These are phyloP conservation scores for Penicillium digitatum DNA, from an alignment of 2,329 filamentous ascomycete genomes.

Conservation along the genomic window DNA sequence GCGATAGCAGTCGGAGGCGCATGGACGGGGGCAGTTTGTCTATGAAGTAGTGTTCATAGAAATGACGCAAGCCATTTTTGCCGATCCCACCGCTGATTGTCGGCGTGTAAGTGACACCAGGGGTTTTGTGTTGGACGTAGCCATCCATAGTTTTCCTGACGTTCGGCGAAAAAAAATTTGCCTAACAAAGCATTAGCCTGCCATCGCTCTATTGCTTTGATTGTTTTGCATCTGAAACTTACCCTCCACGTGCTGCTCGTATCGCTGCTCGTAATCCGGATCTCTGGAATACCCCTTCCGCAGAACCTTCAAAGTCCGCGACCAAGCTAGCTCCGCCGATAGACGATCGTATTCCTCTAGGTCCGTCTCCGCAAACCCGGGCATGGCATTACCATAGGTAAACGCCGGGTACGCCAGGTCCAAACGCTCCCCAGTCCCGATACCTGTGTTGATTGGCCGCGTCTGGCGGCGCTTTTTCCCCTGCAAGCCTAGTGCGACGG, in stretches of 20 bases:
- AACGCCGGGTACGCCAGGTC: constrained; percentile 40
- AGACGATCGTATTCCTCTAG: constrained; percentile 64
- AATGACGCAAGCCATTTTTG: constrained; percentile 42
- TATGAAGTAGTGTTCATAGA: constrained; percentile 57
- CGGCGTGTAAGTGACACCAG: constrained; percentile 30
- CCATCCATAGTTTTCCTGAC: constrained; percentile 30
- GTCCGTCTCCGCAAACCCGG: constrained; percentile 69
- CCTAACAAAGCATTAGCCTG: constrained; percentile 14
- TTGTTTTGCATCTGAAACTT: not conserved
- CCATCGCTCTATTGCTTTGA: no score
- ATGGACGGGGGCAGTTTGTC: constrained; percentile 50
- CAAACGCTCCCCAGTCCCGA: constrained; percentile 48
- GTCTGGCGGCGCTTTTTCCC: constrained; percentile 48
- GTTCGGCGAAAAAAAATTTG: constrained; percentile 36
- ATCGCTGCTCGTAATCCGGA: constrained; percentile 34
- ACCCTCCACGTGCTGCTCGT: constrained; percentile 39
- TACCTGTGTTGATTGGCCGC: constrained; percentile 49
- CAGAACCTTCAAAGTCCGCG: constrained; percentile 58
- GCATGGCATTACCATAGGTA: constrained; percentile 53
- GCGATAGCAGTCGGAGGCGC: constrained; percentile 53
- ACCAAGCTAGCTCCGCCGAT: constrained; percentile 64
- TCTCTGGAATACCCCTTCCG: constrained; percentile 56
- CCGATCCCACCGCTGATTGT: constrained; percentile 44
- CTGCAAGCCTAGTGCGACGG: constrained; percentile 52
- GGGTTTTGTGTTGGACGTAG: constrained; percentile 29